Evolutionary conservation across 352 stramenopile genomes (phyloP).

Genomic region (Globisporangium apiculatum): DNA sequence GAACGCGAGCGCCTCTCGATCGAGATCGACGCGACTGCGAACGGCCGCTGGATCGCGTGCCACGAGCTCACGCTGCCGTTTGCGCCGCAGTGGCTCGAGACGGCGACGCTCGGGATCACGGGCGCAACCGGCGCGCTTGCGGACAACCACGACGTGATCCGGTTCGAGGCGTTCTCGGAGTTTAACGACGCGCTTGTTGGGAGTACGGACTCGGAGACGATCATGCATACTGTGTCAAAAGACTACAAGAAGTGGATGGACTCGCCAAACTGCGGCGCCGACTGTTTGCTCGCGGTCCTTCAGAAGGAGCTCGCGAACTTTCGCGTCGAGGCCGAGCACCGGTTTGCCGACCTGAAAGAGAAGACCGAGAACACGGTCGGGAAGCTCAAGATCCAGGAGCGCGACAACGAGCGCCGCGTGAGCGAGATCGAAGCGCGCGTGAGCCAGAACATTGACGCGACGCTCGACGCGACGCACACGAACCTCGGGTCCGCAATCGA

Average conservation of each 20-base stretch:
- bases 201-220: slow-evolving; percentile 50
- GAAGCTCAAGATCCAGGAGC: slow-evolving; percentile 71
- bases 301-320: slow-evolving; percentile 80
- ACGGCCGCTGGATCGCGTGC: slow-evolving; percentile 58
- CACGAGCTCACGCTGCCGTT: slow-evolving; percentile 63
- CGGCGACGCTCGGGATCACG: slow-evolving; percentile 66
- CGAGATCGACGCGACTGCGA: slow-evolving; percentile 57
- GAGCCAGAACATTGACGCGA: slow-evolving; percentile 49
- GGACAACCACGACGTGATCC: slow-evolving; percentile 84
- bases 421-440: slow-evolving; percentile 65
- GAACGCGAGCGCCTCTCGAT: slow-evolving; percentile 44
- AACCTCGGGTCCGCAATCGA: slow-evolving; percentile 56
- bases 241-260: slow-evolving; percentile 82
- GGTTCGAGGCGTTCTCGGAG: slow-evolving; percentile 64
- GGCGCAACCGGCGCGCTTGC: slow-evolving; percentile 68
- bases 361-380: slow-evolving; percentile 77
- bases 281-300: slow-evolving; percentile 72
- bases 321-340: slow-evolving; percentile 73
- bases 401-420: slow-evolving; percentile 69
- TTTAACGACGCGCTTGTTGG: slow-evolving; percentile 35
- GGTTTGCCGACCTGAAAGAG: slow-evolving; percentile 79
- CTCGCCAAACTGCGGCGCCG: slow-evolving; percentile 62
- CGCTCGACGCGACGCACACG: slow-evolving; percentile 50
- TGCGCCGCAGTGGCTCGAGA: slow-evolving; percentile 45
- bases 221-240: slow-evolving; percentile 80